These are phyloP conservation scores for Ascosphaera aggregata DNA, from an alignment of 2,329 filamentous ascomycete genomes.

Conservation along the genomic window DNA sequence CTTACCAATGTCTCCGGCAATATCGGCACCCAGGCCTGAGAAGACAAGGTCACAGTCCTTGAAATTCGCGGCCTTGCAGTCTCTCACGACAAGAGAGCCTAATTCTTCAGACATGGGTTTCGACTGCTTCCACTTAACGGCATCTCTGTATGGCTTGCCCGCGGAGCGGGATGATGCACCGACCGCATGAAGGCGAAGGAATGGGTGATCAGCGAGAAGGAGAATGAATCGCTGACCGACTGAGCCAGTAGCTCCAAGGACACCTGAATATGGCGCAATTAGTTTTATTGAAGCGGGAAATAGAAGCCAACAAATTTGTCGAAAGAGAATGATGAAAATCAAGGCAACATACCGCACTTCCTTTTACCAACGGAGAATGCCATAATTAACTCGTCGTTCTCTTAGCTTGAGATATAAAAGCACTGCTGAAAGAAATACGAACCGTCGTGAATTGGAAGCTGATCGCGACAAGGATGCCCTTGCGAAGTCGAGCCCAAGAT, in stretches of 20 bases:
- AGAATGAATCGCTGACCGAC: conserved; percentile 93
- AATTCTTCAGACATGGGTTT: conserved; percentile 53
- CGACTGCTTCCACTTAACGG: conserved; percentile 85
- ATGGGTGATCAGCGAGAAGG: conserved; percentile 66
- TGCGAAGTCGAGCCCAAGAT: no score
- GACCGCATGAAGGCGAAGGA: conserved; percentile 66
- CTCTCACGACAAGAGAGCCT: conserved; percentile 60
- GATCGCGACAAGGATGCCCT: no score
- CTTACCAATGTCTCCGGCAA: conserved; percentile 75
- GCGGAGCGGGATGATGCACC: conserved; percentile 76
- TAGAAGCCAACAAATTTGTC: background rate
- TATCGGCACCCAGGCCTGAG: conserved; percentile 74
- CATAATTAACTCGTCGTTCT: no score
- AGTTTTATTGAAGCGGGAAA: background rate
- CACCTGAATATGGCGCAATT: conserved; percentile 23
- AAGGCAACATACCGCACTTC: background rate
- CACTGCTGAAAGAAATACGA: no score
- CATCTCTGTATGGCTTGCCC: conserved; percentile 86
- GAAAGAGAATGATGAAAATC: no score
- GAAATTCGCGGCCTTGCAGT: conserved; percentile 65
- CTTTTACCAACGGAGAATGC: no score
- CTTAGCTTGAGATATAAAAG: no score
- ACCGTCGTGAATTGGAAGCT: no score
- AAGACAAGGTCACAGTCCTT: conserved; percentile 82
- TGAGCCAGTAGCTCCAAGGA: conserved; percentile 79